Percentiles rank a stretch among this genome's conserved stretches.
phyloP scores from a whole-genome alignment of 768 basidiomycete species.

The Podaxis sp. region DNA sequence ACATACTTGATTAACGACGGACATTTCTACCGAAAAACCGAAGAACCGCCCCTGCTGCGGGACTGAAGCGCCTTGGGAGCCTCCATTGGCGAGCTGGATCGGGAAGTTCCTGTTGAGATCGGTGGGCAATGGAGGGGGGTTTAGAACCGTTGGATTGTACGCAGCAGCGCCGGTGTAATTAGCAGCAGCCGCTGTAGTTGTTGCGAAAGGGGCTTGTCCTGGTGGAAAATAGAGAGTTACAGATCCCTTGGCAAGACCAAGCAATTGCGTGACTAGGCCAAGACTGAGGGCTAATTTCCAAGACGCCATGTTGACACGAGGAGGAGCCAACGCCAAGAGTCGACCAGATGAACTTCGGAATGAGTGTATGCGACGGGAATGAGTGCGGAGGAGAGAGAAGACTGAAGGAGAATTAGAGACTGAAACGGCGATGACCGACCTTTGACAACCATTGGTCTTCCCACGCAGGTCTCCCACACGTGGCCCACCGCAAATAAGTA shows the following conservation, averaged over 20 bases:
- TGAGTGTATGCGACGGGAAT: neutral
- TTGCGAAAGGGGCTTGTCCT: slow-evolving; percentile 24
- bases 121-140: slow-evolving; percentile 47
- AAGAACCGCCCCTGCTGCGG: slow-evolving; percentile 36
- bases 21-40: slow-evolving; percentile 63
- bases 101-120: slow-evolving; percentile 36
- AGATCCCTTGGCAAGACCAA: slow-evolving; percentile 13
- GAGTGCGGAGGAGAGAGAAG: neutral
- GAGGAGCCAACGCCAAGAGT: neutral
- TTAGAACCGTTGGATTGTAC: slow-evolving; percentile 48
- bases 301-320: neutral
- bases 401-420: neutral
- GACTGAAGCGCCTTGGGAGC: slow-evolving; percentile 30
- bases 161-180: slow-evolving; percentile 47
- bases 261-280: neutral
- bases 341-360: neutral
- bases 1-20: slow-evolving; percentile 55
- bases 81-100: slow-evolving; percentile 36
- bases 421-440: neutral
- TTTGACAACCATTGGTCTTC: neutral
- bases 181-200: slow-evolving; percentile 31
- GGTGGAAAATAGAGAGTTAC: slow-evolving; percentile 33
- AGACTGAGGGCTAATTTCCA: slow-evolving; percentile 3
- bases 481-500: neutral
- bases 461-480: neutral